A percentile compares a stretch with the other conserved stretches of the same genome.
Conservation (phyloP, 805 yeast genomes). For the Nakazawaea holstii region DNA sequence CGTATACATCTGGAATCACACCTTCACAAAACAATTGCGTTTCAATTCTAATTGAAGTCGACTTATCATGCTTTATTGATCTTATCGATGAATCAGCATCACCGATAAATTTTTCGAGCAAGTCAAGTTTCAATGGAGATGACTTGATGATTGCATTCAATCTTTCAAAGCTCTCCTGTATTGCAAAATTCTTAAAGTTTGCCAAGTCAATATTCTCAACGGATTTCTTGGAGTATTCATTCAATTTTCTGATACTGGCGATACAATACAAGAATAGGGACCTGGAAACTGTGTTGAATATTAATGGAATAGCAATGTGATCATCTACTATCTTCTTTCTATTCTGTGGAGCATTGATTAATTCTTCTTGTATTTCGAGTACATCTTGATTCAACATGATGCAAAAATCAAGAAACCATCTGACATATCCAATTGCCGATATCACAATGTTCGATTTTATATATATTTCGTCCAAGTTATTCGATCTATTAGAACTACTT, state of each 20-base stretch:
- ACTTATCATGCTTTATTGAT: conserved; percentile 30
- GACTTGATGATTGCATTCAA: conserved; percentile 41
- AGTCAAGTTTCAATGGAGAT: conserved; percentile 47
- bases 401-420: conserved; percentile 83
- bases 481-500: conserved; percentile 31
- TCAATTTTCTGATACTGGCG: conserved; percentile 58
- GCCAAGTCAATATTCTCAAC: conserved; percentile 42
- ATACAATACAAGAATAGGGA: conserved; percentile 61
- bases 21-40: conserved; percentile 61
- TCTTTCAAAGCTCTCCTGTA: conserved; percentile 46
- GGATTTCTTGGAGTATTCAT: conserved; percentile 50
- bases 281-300: conserved; percentile 67
- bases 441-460: conserved; percentile 60
- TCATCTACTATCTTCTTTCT: conserved; percentile 18
- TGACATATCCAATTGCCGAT: conserved; percentile 67
- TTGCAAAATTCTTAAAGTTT: conserved; percentile 31
- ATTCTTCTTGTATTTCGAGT: conserved; percentile 34
- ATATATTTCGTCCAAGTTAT: conserved; percentile 41
- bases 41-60: conserved; percentile 45
- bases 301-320: conserved; percentile 47
- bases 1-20: conserved; percentile 36
- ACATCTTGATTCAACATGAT: conserved; percentile 71
- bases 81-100: conserved; percentile 24
- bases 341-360: conserved; percentile 17
- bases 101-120: conserved; percentile 13